Evolutionary conservation across 108 stramenopile species (phyloP), one percentile per base, ranked within the genome.

Genomic region (Skeletonema costatum): DNA sequence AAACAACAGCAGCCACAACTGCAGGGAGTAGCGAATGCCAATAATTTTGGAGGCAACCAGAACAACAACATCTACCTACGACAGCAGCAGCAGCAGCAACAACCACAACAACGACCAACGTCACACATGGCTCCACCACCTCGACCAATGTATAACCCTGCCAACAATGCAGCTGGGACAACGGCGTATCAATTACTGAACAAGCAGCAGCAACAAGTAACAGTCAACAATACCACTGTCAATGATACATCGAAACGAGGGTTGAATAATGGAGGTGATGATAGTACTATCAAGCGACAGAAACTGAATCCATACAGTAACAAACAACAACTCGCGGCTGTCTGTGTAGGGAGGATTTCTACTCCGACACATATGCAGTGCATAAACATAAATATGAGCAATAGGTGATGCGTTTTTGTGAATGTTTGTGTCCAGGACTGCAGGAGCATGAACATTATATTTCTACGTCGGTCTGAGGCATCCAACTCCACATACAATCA

Each of bases 271-370:
- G 63, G 31, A 35, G 38, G 63, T 32, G 42, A 68, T 48, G 53
- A 73, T 13, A 68, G 64, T 30, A 64, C 39, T 32, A 56, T 63
- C 63, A 78, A 78, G 51, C 70, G 73, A 59, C 72, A 69, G 58
- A 80, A 73, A 41, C 16, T 31, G 53, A 80, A 80, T 58, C 79
- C 79, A 0, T 80, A 73, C 48, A 80, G 66, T 39, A 60, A n/a
- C 53, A 70, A 70, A 39, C 70, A 60, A 39, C 33, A 50, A 50
- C 17, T n/a, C 48, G 12, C 53, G 53, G 29, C 25, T 56, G 53
- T 56, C 53, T 56, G 53, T 56, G 53, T 56, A 56, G 25, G 25
- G 17, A 19, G 2, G n/a, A n/a, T n/a, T n/a, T n/a, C n/a, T n/a
- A n/a, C n/a, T n/a, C n/a, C n/a, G n/a, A n/a, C n/a, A n/a, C n/a